Evolutionary conservation across 164 flowering plant species (phyloP), one percentile per base, ranked within the genome.

Genomic region (Stephania yunnanensis): DNA sequence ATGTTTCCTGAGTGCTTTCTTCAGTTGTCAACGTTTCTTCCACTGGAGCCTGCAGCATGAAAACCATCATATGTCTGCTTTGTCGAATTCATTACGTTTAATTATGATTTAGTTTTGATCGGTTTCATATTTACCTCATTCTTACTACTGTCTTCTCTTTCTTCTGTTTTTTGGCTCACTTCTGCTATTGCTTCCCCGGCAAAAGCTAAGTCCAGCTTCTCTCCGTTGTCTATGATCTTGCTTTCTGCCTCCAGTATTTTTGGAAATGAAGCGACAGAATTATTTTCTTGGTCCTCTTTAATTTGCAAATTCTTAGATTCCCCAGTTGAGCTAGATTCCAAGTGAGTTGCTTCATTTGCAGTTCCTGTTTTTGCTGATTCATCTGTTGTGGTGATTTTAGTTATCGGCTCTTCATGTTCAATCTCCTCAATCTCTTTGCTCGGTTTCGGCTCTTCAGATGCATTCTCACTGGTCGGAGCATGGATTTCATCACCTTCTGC

Each of bases 1-100:
- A 19, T 61, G 20, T 42, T 6, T 78, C 64, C 46, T 75, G 77
- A 58, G 72, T 80, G 48, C 72, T 68, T 45, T 3, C 71, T 72
- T 72, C 80, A 50, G 69, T 72, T 65, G 73, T 19, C 36, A 72
- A 50, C 29, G 52, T 73, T 67, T 80, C 75, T 69, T 53, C 55
- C 65, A 25, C 71, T 63, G 76, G 77, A 79, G 76, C 82, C 83
- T 76, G 79, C 77, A 69, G 12, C 22, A 69, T 2, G 50, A 76
- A 72, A 70, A 46, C 46, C 42, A 65, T 76, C 76, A 77, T n/a
- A 58, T 58, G 64, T 2, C 20, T 58, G 64, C 20, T n/a, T 19
- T 15, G 64, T 19, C 19, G 64, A n/a, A 46, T 22, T 73, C 66
- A 67, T 52, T 46, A 67, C 68, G 53, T 45, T 1, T 11, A 10